Percentiles rank a stretch among this genome's conserved stretches.
phyloP scores from a whole-genome alignment of 495 filamentous ascomycete genomes.

The Penicillium herquei region DNA sequence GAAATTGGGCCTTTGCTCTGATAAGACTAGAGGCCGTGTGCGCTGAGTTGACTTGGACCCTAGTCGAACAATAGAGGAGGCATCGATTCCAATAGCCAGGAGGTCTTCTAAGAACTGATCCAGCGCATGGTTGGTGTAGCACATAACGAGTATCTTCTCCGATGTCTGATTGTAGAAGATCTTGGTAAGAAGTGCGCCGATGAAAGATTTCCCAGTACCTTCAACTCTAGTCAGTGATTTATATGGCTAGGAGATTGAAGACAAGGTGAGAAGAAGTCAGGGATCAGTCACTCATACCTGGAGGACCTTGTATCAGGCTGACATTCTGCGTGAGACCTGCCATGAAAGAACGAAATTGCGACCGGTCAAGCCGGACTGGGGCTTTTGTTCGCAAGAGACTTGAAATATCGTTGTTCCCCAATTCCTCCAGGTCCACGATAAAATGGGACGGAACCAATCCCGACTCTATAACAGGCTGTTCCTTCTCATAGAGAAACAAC shows the following conservation, averaged over 20 bases:
- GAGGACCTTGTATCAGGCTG: slow-evolving; percentile 72
- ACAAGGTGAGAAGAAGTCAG: no score
- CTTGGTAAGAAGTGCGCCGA: slow-evolving; percentile 67
- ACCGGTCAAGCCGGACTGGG: slow-evolving; percentile 50
- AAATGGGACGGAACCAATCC: slow-evolving; percentile 19
- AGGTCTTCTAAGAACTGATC: slow-evolving; percentile 5
- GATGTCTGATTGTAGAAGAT: slow-evolving; percentile 50
- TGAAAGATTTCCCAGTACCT: slow-evolving; percentile 82
- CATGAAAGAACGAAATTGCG: slow-evolving; percentile 58
- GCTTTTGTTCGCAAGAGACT: slow-evolving; percentile 27
- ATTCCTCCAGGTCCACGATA: slow-evolving; percentile 17
- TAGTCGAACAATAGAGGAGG: slow-evolving; percentile 59
- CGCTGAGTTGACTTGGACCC: slow-evolving; percentile 59
- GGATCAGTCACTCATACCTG: slow-evolving; percentile 64
- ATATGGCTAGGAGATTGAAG: no score
- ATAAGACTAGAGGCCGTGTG: slow-evolving; percentile 49
- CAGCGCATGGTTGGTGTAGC: slow-evolving; percentile 6
- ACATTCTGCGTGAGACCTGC: slow-evolving; percentile 53
- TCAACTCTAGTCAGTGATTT: no score
- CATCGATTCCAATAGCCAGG: slow-evolving; percentile 5
- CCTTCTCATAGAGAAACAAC: slow-evolving; percentile 39
- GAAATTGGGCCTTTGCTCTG: slow-evolving; percentile 37
- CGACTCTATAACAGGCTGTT: slow-evolving; percentile 16
- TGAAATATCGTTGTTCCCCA: slow-evolving; percentile 20
- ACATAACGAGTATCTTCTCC: slow-evolving; percentile 60